These are phyloP conservation scores for Arthrinium phaeospermum DNA, from an alignment of 2,329 filamentous ascomycete genomes.

Conservation along the genomic window DNA sequence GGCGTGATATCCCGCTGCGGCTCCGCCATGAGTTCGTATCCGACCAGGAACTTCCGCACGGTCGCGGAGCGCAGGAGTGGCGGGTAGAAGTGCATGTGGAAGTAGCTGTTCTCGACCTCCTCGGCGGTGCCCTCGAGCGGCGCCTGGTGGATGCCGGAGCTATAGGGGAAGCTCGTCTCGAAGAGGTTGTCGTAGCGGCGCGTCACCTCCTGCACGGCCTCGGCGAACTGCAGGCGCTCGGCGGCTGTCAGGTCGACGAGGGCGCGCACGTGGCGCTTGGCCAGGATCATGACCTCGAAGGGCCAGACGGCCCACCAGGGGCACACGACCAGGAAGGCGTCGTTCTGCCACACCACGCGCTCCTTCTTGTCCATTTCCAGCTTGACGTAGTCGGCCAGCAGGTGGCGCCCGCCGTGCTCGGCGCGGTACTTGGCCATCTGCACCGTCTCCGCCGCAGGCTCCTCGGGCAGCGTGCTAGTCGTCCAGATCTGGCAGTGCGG, in stretches of 20 bases:
- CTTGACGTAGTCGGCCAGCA: conserved; percentile 86
- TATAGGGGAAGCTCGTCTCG: conserved; percentile 96
- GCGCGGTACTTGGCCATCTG: conserved; percentile 80
- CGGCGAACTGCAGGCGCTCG: conserved; percentile 78
- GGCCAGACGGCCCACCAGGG: conserved; percentile 99
- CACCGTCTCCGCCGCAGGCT: conserved; percentile 78
- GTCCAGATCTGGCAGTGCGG: conserved; percentile 98
- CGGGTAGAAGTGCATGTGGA: conserved; percentile 98
- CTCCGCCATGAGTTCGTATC: conserved; percentile 95
- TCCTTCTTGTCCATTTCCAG: conserved; percentile 83
- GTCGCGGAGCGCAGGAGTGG: conserved; percentile 90
- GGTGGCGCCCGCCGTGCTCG: conserved; percentile 73
- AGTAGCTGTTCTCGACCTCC: conserved; percentile 85
- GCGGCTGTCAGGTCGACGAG: conserved; percentile 78
- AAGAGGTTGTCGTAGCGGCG: conserved; percentile 96
- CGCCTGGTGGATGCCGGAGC: conserved; percentile 95
- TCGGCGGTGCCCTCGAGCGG: conserved; percentile 81
- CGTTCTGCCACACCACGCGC: conserved; percentile 88
- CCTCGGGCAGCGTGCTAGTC: conserved; percentile 87
- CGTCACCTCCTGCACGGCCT: conserved; percentile 86
- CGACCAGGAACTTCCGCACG: conserved; percentile 94
- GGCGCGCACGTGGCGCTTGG: conserved; percentile 82
- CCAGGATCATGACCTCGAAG: conserved; percentile 90
- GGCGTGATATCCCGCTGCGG: conserved; percentile 98
- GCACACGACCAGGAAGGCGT: conserved; percentile 82